Evolutionary conservation across 1,284 basidiomycete species (phyloP), one percentile per base, ranked within the genome.

Genomic region (Mycena citricolor): DNA sequence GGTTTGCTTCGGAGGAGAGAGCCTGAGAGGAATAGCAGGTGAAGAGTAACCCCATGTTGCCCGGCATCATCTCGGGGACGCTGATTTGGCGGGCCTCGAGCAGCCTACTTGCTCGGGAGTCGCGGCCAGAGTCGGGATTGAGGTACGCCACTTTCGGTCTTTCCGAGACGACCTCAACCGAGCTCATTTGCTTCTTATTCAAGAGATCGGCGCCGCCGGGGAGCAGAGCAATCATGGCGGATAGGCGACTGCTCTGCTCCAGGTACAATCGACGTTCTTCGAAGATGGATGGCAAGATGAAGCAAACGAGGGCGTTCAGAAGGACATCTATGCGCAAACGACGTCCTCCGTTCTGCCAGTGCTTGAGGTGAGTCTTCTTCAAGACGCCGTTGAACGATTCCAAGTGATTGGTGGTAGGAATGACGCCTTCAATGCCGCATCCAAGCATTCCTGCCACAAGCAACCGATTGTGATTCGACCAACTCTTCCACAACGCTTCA

Each of bases 301-400:
- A 23, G 1, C 29, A 23, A 7, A 42, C 8, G 2, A 42, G 41
- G 3, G 20, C 25, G 4, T 35, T 33, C 25, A 43, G 35, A 4
- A 43, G 28, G 17, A 43, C 28, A 20, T 43, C 42, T 2, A 43
- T 12, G 4, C 42, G 28, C n/a, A 37, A 7, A 8, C 42, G 17
- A 2, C 28, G 28, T n/a, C 42, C 42, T 13, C 42, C 42, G 2
- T 37, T 32, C 21, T 36, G 20, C 34, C 34, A 36, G 34, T 16
- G 12, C 12, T 6, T 13, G 7, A 36, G 16, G 34, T 36, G 34
- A n/a, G 34, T 22, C 19, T 36, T 36, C 34, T 51, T 32, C 22
- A 43, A 25, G 13, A 25, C 46, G 4, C 57, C 58, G 35, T 63
- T 61, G 42, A 57, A 61, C 5, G 54, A 57, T 47, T 63, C 61